Conservation (phyloP, 2,329 filamentous ascomycete species). For the Hypomyces rosellus region DNA sequence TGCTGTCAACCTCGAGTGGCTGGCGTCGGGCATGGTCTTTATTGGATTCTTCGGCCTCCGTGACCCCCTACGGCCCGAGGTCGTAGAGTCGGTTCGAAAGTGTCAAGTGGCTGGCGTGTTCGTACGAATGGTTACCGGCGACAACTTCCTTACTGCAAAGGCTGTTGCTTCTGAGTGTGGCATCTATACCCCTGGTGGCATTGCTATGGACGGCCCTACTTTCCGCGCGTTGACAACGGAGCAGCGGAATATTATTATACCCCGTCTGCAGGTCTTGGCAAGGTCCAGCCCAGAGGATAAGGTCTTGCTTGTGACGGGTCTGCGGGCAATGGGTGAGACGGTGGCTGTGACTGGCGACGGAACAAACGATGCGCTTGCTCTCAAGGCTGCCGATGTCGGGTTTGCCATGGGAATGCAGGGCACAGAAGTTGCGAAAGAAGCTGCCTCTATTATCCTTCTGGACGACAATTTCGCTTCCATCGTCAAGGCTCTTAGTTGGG, state of each 20-base stretch:
- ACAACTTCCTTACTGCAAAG: conserved; percentile 39
- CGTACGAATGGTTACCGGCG: conserved; percentile 57
- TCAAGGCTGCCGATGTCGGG: conserved; percentile 61
- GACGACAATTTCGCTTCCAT: conserved; percentile 62
- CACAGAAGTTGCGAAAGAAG: conserved; percentile 61
- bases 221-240: conserved; percentile 52
- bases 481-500: conserved; percentile 56
- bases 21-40: conserved; percentile 42
- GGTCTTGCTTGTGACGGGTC: conserved; percentile 54
- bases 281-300: conserved; percentile 67
- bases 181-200: conserved; percentile 53
- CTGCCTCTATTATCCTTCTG: conserved; percentile 58
- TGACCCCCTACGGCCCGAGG: conserved; percentile 58
- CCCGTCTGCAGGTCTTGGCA: conserved; percentile 60
- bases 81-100: conserved; percentile 54
- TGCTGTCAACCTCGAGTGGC: conserved; percentile 30
- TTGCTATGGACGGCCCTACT: conserved; percentile 49
- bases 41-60: conserved; percentile 55
- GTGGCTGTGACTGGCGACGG: conserved; percentile 63
- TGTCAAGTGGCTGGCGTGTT: conserved; percentile 60
- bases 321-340: conserved; percentile 60
- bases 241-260: conserved; percentile 45
- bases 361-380: conserved; percentile 59
- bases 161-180: conserved; percentile 38
- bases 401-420: conserved; percentile 64